These are phyloP conservation scores for Lunularia cruciata DNA, from an alignment of 225 moss, liverwort and hornwort species.

Conservation along the genomic window DNA sequence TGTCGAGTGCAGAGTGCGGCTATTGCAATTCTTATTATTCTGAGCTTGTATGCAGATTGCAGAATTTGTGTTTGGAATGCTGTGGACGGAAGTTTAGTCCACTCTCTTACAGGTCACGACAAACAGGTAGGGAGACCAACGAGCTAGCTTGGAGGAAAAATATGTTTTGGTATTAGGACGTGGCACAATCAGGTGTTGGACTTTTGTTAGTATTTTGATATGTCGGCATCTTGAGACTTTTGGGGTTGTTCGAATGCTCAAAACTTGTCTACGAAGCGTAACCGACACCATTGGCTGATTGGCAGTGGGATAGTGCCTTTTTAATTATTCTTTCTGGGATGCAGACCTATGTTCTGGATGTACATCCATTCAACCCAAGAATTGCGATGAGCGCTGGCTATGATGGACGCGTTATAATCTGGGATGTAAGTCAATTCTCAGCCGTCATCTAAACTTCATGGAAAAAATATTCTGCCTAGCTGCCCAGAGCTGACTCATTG, in stretches of 20 bases:
- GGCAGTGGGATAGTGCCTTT: neutral
- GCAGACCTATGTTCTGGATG: conserved; percentile 94
- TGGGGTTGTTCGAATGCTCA: neutral
- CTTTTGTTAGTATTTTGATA: neutral
- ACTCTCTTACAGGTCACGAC: conserved; percentile 94
- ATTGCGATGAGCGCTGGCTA: conserved; percentile 99
- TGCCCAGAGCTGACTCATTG: no score
- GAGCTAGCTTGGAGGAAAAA: neutral
- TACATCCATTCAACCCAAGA: conserved; percentile 94
- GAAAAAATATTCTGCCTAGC: no score
- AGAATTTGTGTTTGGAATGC: conserved; percentile 99
- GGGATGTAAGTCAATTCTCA: conserved; percentile 71
- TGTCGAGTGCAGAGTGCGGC: no score
- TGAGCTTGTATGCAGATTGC: conserved; percentile 72
- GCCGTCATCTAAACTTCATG: no score
- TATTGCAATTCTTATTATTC: neutral
- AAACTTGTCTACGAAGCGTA: neutral
- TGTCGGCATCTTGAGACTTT: neutral
- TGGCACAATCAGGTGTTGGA: neutral
- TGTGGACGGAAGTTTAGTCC: conserved; percentile 94
- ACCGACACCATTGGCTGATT: neutral
- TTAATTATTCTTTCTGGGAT: conserved; percentile 20
- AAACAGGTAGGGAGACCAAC: conserved; percentile 77
- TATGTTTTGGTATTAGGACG: neutral
- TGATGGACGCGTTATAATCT: conserved; percentile 96